Evolutionary conservation across 345 rosid genomes (phyloP), one percentile per base, ranked within the genome.

Genomic region (Camelina hispida): DNA sequence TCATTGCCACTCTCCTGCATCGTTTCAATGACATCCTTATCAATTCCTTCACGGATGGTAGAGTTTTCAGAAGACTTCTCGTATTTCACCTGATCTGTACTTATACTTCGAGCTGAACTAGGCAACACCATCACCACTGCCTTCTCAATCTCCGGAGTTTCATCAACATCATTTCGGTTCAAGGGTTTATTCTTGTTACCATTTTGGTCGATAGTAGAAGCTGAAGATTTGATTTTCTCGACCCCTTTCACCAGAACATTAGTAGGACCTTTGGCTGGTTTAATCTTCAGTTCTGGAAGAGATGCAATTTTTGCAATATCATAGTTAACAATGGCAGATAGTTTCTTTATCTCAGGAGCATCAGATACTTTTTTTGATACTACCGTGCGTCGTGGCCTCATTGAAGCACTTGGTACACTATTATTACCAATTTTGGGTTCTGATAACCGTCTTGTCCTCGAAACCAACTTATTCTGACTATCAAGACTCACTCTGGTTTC

Each of bases 321-420:
- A 68, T 88, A 79, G 85, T 88, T 88, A 80, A 91, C 62, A 38
- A 93, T 88, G 62, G 93, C 98, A 51, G 96, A 87, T 81, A 93
- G 52, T 74, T 91, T 90, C 84, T 86, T 93, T 67, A 54, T 85
- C 77, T 85, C 91, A 75, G 90, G 74, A 48, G 72, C 86, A 80
- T 74, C 70, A 47, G 86, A 62, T 66, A 74, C 69, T 65, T 84
- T 91, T 65, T 74, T 62, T 58, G 79, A 66, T 52, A 72, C 77
- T 71, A 79, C 84, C 35, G 79, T 64, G 43, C 79, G 83, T 44
- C 62, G 85, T 67, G 89, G 62, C 83, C 82, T 87, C 69, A 78
- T 84, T 22, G 87, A 79, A 80, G 90, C 73, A 61, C 69, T 74
- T 72, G 42, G 73, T 47, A 77, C 71, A 62, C 83, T 81, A 72